Conservation (phyloP, 805 yeast genomes). For the Yamadazyma nakazawae region DNA sequence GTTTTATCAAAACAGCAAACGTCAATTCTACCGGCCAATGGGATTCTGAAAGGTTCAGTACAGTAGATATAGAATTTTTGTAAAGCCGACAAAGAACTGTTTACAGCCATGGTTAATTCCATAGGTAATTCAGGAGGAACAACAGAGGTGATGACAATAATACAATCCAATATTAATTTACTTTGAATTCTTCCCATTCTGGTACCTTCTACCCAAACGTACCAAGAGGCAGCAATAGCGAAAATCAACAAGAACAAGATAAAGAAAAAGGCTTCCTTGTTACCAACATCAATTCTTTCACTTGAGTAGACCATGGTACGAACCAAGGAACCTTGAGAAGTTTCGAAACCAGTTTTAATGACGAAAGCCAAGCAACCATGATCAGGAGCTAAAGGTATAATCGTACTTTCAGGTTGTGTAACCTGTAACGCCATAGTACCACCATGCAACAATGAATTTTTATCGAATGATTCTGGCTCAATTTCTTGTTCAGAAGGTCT, state of each 20-base stretch:
- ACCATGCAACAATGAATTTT: conserved; percentile 85
- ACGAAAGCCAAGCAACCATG: conserved; percentile 89
- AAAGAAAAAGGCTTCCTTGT: conserved; percentile 89
- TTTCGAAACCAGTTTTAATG: conserved; percentile 94
- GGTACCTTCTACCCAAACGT: conserved; percentile 98
- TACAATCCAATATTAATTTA: conserved; percentile 91
- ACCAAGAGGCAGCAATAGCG: conserved; percentile 95
- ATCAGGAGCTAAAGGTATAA: conserved; percentile 74
- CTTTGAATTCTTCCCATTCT: conserved; percentile 93
- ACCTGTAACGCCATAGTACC: conserved; percentile 96
- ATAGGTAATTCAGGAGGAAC: conserved; percentile 99
- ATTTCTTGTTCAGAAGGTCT: conserved; percentile 71
- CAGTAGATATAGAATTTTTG: conserved; percentile 88
- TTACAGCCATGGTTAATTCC: conserved; percentile 98
- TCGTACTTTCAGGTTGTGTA: conserved; percentile 55
- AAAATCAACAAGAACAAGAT: conserved; percentile 84
- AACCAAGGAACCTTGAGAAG: conserved; percentile 95
- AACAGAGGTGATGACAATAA: conserved; percentile 91
- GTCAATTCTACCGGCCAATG: conserved; percentile 95
- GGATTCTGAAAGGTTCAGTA: conserved; percentile 98
- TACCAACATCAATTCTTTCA: conserved; percentile 94
- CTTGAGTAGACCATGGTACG: conserved; percentile 97
- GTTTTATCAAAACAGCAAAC: conserved; percentile 98
- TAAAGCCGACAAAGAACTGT: conserved; percentile 82
- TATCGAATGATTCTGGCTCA: conserved; percentile 80